Conservation (phyloP, 345 rosid genomes). For the Melastoma malabathricum region DNA sequence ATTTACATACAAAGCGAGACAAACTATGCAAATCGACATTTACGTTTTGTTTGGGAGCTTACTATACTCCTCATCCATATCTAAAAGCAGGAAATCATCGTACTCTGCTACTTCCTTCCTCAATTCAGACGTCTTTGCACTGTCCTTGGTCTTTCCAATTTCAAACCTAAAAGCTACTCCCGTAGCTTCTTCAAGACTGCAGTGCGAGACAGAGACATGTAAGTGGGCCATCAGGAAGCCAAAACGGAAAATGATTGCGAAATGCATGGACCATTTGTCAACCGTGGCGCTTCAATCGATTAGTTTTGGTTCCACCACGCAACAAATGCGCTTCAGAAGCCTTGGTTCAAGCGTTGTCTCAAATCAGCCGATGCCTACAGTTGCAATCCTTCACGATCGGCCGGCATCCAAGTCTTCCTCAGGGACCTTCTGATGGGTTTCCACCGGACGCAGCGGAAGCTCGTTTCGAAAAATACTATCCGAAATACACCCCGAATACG, state of each 20-base stretch:
- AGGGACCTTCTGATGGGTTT: no score
- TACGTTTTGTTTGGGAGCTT: constrained; percentile 97
- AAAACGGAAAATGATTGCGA: not conserved
- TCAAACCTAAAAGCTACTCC: constrained; percentile 74
- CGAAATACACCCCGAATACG: no score
- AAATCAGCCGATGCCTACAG: constrained; percentile 24
- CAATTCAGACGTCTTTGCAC: constrained; percentile 47
- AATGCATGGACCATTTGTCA: not conserved
- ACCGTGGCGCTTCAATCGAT: not conserved
- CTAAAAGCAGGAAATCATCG: constrained; percentile 77
- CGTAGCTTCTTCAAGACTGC: constrained; percentile 80
- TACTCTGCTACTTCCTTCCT: constrained; percentile 57
- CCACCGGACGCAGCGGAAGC: no score
- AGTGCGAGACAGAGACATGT: not conserved
- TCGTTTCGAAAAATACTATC: no score
- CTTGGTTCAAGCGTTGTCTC: no score
- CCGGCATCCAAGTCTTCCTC: constrained; percentile 86
- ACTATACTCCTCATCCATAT: constrained; percentile 90
- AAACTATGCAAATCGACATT: constrained; percentile 4
- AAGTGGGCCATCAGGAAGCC: not conserved
- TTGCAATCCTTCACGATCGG: constrained; percentile 65
- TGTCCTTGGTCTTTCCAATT: constrained; percentile 55
- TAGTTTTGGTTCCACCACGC: no score
- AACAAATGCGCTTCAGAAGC: no score
- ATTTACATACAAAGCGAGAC: not conserved